Percentiles rank a stretch among this genome's conserved stretches.
Conservation (phyloP, 2,329 filamentous ascomycete genomes). For the Ascochyta koolunga region DNA sequence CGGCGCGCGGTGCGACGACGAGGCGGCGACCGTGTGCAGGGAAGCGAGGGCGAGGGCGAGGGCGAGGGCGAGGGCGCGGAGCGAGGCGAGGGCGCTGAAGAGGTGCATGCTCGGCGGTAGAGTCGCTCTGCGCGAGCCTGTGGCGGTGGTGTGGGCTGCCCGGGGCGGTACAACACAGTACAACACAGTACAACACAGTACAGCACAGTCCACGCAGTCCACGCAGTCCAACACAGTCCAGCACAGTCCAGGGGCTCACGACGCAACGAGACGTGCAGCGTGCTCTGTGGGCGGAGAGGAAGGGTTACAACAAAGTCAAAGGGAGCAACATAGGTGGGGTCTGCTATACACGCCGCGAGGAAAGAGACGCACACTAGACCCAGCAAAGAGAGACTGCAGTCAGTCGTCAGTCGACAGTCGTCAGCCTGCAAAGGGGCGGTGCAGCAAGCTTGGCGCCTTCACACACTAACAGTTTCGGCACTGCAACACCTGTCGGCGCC, state of each 20-base stretch:
- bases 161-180: no score
- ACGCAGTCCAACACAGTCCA: no score
- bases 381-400: slow-evolving; percentile 18
- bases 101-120: slow-evolving; percentile 9
- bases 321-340: slow-evolving; percentile 41
- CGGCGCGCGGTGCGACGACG: slow-evolving; percentile 66
- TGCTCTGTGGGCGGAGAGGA: background rate
- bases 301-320: slow-evolving; percentile 15
- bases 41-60: slow-evolving; percentile 36
- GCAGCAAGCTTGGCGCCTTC: slow-evolving; percentile 5
- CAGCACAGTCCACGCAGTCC: no score
- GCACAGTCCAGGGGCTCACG: background rate
- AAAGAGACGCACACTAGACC: slow-evolving; percentile 12
- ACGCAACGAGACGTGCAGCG: slow-evolving; percentile 1
- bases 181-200: no score
- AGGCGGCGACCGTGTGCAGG: slow-evolving; percentile 33
- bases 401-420: slow-evolving; percentile 25
- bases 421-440: slow-evolving; percentile 26
- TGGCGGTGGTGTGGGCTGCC: no score
- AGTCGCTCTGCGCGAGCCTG: slow-evolving; percentile 13
- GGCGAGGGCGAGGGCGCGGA: slow-evolving; percentile 33
- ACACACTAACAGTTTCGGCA: slow-evolving; percentile 15
- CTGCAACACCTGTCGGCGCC: background rate
- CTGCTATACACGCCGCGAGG: slow-evolving; percentile 5
- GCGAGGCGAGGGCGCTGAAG: slow-evolving; percentile 21